These are phyloP conservation scores for Penicillium dipodomyicola DNA, from an alignment of 495 filamentous ascomycete genomes.

Conservation along the genomic window DNA sequence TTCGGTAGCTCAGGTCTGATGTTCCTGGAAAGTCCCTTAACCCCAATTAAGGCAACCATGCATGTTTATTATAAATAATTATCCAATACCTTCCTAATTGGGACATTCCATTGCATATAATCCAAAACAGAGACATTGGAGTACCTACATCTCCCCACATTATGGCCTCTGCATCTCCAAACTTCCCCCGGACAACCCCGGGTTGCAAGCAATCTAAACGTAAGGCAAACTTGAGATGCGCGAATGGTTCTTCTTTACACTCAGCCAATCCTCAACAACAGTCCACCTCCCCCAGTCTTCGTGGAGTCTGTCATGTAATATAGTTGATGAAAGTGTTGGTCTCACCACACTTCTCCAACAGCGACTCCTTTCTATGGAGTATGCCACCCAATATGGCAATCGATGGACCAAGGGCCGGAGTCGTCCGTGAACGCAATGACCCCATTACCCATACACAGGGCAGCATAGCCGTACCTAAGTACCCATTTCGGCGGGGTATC, in stretches of 20 bases:
- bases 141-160: background rate
- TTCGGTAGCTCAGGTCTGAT: background rate
- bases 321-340: conserved; percentile 12
- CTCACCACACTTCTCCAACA: conserved; percentile 39
- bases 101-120: background rate
- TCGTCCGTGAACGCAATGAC: conserved; percentile 54
- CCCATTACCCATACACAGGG: conserved; percentile 39
- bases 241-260: conserved; percentile 7
- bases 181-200: conserved; percentile 4
- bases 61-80: background rate
- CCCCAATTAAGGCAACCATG: no score
- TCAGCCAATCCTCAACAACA: conserved; percentile 7
- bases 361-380: conserved; percentile 31
- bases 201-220: background rate
- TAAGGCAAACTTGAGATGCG: conserved; percentile 6
- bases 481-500: conserved; percentile 56
- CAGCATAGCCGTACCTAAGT: conserved; percentile 60
- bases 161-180: conserved; percentile 1
- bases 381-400: conserved; percentile 54
- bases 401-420: conserved; percentile 51
- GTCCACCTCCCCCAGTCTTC: conserved; percentile 17
- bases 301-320: conserved; percentile 8
- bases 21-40: no score
- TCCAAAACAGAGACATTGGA: background rate
- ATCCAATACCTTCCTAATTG: background rate